Percentiles rank a stretch among this genome's conserved stretches.
Conservation (phyloP, 805 yeast genomes). For the Cyberlindnera mrakii region DNA sequence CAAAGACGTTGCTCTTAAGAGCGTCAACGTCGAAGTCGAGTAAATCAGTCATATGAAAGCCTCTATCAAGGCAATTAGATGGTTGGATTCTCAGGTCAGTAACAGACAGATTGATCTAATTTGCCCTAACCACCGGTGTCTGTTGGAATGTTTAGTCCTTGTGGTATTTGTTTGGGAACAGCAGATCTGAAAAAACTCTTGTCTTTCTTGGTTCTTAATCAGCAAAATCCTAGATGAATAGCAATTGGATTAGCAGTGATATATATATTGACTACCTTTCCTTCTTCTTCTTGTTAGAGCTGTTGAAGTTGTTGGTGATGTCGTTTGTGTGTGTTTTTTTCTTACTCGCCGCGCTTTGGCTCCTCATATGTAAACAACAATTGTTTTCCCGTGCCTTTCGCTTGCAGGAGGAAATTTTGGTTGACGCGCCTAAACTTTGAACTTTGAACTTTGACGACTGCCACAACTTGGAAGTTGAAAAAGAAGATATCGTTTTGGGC, state of each 20-base stretch:
- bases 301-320: background rate
- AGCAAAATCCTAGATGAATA: too few relatives aligned
- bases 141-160: too few relatives aligned
- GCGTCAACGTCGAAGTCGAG: constrained; percentile 12
- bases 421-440: background rate
- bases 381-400: background rate
- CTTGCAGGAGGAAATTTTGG: background rate
- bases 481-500: too few relatives aligned
- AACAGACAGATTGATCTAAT: too few relatives aligned
- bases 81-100: too few relatives aligned
- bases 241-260: too few relatives aligned
- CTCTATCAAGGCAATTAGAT: background rate
- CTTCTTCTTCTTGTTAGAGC: background rate
- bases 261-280: too few relatives aligned
- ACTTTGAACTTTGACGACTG: background rate
- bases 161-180: too few relatives aligned
- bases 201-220: too few relatives aligned
- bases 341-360: background rate
- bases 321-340: background rate
- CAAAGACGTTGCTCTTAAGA: constrained; percentile 7
- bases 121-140: too few relatives aligned
- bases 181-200: too few relatives aligned
- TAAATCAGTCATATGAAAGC: constrained; percentile 12
- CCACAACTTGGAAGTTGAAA: too few relatives aligned
- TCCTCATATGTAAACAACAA: background rate